phyloP scores from a whole-genome alignment of 805 yeast genomes.

The Teunomyces stri region DNA sequence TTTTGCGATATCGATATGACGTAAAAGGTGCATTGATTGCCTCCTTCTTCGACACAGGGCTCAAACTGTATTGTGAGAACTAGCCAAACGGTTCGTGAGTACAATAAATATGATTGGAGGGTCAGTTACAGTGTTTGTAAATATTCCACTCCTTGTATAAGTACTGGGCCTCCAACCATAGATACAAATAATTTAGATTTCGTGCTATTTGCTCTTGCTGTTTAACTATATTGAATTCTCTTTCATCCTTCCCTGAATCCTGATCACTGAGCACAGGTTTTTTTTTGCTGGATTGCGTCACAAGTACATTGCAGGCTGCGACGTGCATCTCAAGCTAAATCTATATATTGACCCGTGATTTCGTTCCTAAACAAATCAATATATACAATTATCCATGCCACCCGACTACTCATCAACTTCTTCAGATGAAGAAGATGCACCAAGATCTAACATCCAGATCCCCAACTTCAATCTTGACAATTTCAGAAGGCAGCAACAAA shows the following conservation, averaged over 20 bases:
- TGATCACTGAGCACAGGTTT: not conserved
- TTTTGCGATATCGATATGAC: not conserved
- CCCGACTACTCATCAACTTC: conserved; percentile 2
- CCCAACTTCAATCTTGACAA: conserved; percentile 25
- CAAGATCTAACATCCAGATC: conserved; percentile 27
- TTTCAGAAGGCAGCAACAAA: conserved; percentile 18
- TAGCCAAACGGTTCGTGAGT: not conserved
- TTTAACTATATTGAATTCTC: not conserved
- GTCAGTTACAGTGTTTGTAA: too few relatives aligned
- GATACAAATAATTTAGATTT: too few relatives aligned
- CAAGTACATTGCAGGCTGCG: not conserved
- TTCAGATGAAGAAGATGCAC: conserved; percentile 31
- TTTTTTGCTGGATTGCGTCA: conserved; percentile 1
- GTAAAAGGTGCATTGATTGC: not conserved
- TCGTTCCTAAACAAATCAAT: not conserved
- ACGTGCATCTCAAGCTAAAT: not conserved
- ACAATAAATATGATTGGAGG: not conserved
- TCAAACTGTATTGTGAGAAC: not conserved
- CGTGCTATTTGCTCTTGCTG: too few relatives aligned
- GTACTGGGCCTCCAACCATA: too few relatives aligned
- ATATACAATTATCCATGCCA: not conserved
- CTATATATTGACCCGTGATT: not conserved
- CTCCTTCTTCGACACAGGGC: not conserved
- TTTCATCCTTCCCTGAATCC: not conserved
- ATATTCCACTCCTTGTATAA: too few relatives aligned